Conservation (phyloP, 768 basidiomycete genomes). For the Mycena capillaripes region DNA sequence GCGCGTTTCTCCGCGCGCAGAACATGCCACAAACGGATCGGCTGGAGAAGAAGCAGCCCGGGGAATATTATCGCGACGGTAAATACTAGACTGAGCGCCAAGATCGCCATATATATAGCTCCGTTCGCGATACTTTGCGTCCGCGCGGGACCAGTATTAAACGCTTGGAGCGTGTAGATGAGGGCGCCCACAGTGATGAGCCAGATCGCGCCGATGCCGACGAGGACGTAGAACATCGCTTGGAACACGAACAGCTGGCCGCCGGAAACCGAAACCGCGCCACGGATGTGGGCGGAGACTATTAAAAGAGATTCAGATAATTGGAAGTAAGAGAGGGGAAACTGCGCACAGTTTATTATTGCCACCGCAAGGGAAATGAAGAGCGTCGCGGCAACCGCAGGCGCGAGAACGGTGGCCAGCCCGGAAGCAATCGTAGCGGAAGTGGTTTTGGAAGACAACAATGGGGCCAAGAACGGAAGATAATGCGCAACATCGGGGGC, state of each 20-base stretch:
- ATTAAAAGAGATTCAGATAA: neutral
- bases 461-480: slow-evolving; percentile 71
- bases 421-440: slow-evolving; percentile 71
- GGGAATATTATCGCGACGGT: slow-evolving; percentile 79
- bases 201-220: slow-evolving; percentile 69
- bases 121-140: slow-evolving; percentile 73
- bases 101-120: slow-evolving; percentile 76
- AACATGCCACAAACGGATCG: slow-evolving; percentile 71
- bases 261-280: slow-evolving; percentile 73
- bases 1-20: slow-evolving; percentile 69
- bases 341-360: slow-evolving; percentile 67
- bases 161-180: slow-evolving; percentile 74
- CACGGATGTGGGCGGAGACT: slow-evolving; percentile 70
- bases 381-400: slow-evolving; percentile 71
- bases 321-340: no score
- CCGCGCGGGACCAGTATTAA: slow-evolving; percentile 55
- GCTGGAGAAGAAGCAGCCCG: slow-evolving; percentile 81
- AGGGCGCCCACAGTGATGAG: slow-evolving; percentile 77
- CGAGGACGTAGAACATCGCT: slow-evolving; percentile 72
- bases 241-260: slow-evolving; percentile 74
- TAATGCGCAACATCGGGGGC: slow-evolving; percentile 83
- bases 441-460: slow-evolving; percentile 58
- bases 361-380: slow-evolving; percentile 69
- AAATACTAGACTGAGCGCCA: slow-evolving; percentile 70
- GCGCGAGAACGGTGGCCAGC: slow-evolving; percentile 76